phyloP scores from a whole-genome alignment of 768 basidiomycete genomes.

The Kockovaella imperatae region DNA sequence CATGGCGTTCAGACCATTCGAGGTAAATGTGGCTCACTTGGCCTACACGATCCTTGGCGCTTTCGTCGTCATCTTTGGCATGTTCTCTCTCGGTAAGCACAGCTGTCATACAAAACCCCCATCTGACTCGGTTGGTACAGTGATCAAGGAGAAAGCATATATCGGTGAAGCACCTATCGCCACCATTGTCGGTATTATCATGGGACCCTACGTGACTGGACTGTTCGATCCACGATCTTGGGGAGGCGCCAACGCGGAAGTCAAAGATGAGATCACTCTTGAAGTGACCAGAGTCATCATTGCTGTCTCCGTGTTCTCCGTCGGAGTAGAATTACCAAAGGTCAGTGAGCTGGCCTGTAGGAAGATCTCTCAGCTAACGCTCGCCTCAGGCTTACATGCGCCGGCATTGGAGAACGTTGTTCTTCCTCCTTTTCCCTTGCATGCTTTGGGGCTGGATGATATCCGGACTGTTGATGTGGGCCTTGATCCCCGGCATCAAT shows the following conservation, averaged over 20 bases:
- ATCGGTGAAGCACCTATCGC: slow-evolving; percentile 96
- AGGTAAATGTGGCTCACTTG: slow-evolving; percentile 64
- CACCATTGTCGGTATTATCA: slow-evolving; percentile 83
- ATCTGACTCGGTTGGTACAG: slow-evolving; percentile 44
- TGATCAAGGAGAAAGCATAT: slow-evolving; percentile 78
- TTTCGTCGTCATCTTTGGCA: slow-evolving; percentile 82
- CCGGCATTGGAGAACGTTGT: slow-evolving; percentile 83
- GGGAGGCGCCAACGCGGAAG: slow-evolving; percentile 50
- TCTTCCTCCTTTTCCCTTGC: slow-evolving; percentile 60
- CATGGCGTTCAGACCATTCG: slow-evolving; percentile 48
- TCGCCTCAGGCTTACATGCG: slow-evolving; percentile 69
- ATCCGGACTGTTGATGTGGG: slow-evolving; percentile 77
- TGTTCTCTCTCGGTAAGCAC: slow-evolving; percentile 57
- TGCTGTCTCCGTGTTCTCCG: slow-evolving; percentile 93
- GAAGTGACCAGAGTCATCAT: slow-evolving; percentile 88
- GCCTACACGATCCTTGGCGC: slow-evolving; percentile 69
- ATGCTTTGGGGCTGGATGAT: slow-evolving; percentile 81
- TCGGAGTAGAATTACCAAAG: slow-evolving; percentile 90
- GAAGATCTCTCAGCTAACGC: neutral
- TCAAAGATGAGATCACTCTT: slow-evolving; percentile 69
- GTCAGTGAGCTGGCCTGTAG: slow-evolving; percentile 18
- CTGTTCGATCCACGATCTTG: slow-evolving; percentile 76
- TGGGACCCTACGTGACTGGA: slow-evolving; percentile 75
- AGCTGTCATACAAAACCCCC: neutral
- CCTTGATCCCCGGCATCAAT: slow-evolving; percentile 76